Evolutionary conservation across 352 stramenopile genomes (phyloP), one percentile per base, ranked within the genome.

Genomic region (Pilasporangium apinafurcum): DNA sequence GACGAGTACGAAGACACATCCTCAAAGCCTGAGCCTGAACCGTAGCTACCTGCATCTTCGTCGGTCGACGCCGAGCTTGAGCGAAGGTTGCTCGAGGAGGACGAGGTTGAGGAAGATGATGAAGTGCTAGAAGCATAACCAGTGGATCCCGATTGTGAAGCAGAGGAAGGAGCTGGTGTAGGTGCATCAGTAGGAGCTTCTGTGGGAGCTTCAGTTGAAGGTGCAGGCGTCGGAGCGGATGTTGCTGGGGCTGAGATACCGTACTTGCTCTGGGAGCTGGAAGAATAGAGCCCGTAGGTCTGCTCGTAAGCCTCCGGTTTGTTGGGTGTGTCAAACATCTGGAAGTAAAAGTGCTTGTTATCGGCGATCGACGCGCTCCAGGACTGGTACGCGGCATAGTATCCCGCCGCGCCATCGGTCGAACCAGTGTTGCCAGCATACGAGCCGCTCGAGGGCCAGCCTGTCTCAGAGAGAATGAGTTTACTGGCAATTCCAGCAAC

Each of bases 261-360:
- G 42, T 83, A 87, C 59, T 90, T 90, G 43, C 63, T 35, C 49
- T 62, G 48, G 17, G 46, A 62, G 56, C 77, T 50, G 27, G 56
- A 46, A 2, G 44, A 62, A 29, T 83, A 45, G 27, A 90, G 48
- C 10, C 71, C 78, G 51, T 67, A 90, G 35, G 47, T 58, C 46
- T 68, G 37, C 48, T 90, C 78, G 46, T 68, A 84, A 0, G 28
- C 35, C 22, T 59, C 39, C 0, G 51, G 36, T 40, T 72, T 69
- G 55, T 63, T 57, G 6, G 69, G 67, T 18, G 62, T 67, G 59
- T 90, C 72, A 42, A 82, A 90, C 48, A 86, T 74, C 58, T 88
- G 75, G 61, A 90, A 87, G 66, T 83, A 87, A 52, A 71, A 86
- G 42, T 82, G 80, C 34, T 64, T 53, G 53, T 40, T 46, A 46